A percentile compares a stretch with the other conserved stretches of the same genome.
These are phyloP conservation scores for Candida sojae DNA, from an alignment of 1,139 yeast genomes.

Conservation along the genomic window DNA sequence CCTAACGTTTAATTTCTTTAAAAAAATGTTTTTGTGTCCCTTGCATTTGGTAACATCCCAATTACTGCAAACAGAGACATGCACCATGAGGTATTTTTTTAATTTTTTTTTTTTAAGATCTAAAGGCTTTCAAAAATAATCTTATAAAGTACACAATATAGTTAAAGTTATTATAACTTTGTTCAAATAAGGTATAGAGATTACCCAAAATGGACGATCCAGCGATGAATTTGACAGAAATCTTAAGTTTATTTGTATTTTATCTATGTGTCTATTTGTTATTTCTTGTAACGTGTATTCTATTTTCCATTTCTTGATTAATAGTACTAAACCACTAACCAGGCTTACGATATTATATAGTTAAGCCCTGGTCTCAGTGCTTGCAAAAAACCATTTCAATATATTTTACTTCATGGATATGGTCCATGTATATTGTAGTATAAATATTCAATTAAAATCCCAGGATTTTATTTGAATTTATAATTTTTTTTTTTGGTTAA, in stretches of 20 bases:
- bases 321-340: too few relatives aligned
- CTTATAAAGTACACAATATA: too few relatives aligned
- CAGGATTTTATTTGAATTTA: not conserved
- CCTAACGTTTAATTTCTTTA: too few relatives aligned
- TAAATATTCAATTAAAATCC: not conserved
- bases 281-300: not conserved
- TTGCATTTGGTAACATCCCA: not conserved
- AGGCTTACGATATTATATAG: too few relatives aligned
- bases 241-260: not conserved
- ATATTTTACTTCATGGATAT: not conserved
- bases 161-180: not conserved
- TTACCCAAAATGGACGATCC: slow-evolving; percentile 3
- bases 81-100: not conserved
- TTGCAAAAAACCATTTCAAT: not conserved
- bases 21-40: too few relatives aligned
- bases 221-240: not conserved
- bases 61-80: not conserved
- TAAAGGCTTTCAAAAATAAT: not conserved
- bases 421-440: not conserved
- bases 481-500: not conserved
- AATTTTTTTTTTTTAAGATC: not conserved
- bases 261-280: not conserved
- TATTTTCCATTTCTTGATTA: not conserved
- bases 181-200: not conserved
- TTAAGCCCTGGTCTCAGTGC: not conserved